Percentiles rank a stretch among this genome's conserved stretches.
phyloP scores from a whole-genome alignment of 2,329 filamentous ascomycete genomes.

The Colletotrichum melonis region DNA sequence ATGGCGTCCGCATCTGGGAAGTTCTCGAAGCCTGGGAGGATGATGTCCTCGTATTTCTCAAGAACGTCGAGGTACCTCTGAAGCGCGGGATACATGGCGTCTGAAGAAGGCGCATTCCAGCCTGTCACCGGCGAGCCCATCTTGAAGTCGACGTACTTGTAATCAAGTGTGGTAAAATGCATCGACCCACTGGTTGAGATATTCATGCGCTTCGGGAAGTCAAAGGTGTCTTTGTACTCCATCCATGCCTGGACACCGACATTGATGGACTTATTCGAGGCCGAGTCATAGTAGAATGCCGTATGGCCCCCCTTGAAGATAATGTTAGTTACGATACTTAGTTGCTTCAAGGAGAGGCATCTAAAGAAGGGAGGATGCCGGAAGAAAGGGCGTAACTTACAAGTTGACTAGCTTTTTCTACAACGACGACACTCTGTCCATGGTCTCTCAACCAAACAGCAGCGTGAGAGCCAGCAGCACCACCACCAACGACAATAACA shows the following conservation, averaged over 20 bases:
- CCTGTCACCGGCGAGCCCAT: constrained; percentile 45
- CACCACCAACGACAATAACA: constrained; percentile 54
- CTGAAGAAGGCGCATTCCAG: constrained; percentile 40
- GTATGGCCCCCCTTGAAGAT: constrained; percentile 45
- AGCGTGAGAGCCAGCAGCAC: constrained; percentile 52
- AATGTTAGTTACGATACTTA: background rate
- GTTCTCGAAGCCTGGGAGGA: constrained; percentile 49
- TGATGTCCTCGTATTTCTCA: constrained; percentile 45
- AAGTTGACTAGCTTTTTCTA: constrained; percentile 50
- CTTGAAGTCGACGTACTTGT: constrained; percentile 48
- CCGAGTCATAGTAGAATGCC: constrained; percentile 44
- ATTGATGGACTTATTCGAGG: constrained; percentile 37
- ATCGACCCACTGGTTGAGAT: constrained; percentile 44
- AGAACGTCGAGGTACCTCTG: constrained; percentile 43
- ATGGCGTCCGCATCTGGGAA: constrained; percentile 55
- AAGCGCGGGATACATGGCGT: constrained; percentile 41
- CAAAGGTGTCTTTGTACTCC: constrained; percentile 46
- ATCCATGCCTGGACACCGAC: constrained; percentile 40
- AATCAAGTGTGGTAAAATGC: constrained; percentile 35
- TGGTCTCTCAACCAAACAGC: constrained; percentile 51
- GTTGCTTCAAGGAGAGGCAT: background rate
- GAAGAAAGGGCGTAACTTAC: constrained; percentile 33
- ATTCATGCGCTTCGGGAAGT: constrained; percentile 46
- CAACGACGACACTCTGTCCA: constrained; percentile 49
- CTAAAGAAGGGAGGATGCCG: background rate